Base-by-base conservation (phyloP, 2,329 filamentous ascomycete genomes). In the Penicillium hordei region DNA sequence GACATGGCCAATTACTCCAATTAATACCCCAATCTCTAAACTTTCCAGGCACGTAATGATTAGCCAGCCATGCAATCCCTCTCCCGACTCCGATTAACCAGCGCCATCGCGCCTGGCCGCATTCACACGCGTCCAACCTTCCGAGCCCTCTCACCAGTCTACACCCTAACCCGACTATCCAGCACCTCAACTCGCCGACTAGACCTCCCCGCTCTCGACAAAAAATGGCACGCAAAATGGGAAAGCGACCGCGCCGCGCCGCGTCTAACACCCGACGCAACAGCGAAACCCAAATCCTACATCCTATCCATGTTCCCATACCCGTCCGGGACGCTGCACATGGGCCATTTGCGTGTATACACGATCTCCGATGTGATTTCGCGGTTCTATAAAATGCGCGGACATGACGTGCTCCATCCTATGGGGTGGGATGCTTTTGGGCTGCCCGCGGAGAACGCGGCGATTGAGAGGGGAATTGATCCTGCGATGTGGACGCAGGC, bases 351-450 rank as follows among this genome's bases (percentile, higher is more conserved):
- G 39, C 87, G 92, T 46, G 91, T 95, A 49, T 96, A 96, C 78
- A 91, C 91, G 38, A 94, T 96, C 63, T 91, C 91, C 60, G 92
- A 96, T 77, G 89, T 93, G 10, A 78, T 96, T 52, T 86, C 91
- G 15, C 84, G 92, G 53, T 95, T 88, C 70, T 85, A 87, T 67
- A 83, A 82, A 27, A 86, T 96, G 77, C 86, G 87, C 65, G 91
- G 91, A 17, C 81, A 86, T 64, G 77, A 89, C 55, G 90, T 95
- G 33, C 75, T 95, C 52, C 84, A 96, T 62, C 91, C 92, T n/a
- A 96, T 96, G 83, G 92, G 92, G 12, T 96, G 92, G 91, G 92
- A 96, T 79, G 90, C 91, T 5, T 96, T 96, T 76, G 92, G 92
- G 2, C 78, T 96, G 55, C 92, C 92, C 12, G 92, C 92, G 43